A percentile compares a stretch with the other conserved stretches of the same genome.
phyloP scores from a whole-genome alignment of 148 eudicot species.

The Rhododendron griersonianum region DNA sequence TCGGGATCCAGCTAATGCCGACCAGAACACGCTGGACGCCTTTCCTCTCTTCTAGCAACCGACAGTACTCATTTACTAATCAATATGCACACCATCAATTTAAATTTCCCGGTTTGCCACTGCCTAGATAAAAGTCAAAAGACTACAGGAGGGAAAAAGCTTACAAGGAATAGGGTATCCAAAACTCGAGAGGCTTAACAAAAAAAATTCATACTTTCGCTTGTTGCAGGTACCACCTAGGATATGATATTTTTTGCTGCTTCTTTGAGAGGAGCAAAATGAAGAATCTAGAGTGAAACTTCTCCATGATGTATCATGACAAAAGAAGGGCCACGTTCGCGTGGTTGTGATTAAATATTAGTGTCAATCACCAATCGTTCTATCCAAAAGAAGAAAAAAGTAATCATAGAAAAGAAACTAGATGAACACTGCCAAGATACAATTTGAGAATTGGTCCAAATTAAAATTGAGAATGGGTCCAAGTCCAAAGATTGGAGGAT shows the following conservation, averaged over 20 bases:
- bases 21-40: neutral
- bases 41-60: neutral
- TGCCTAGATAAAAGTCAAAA: no score
- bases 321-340: neutral
- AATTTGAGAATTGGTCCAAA: neutral
- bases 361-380: neutral
- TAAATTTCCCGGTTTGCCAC: no score
- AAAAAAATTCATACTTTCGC: neutral
- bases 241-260: neutral
- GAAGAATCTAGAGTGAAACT: neutral
- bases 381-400: neutral
- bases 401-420: neutral
- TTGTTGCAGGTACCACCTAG: neutral
- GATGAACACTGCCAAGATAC: neutral
- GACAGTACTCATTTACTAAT: neutral
- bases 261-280: neutral
- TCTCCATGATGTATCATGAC: neutral
- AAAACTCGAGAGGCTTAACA: neutral
- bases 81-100: neutral
- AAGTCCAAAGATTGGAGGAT: neutral
- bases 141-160: no score
- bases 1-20: neutral
- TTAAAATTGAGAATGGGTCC: neutral
- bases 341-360: neutral
- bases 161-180: neutral